Conservation (phyloP, 805 yeast species). For the Saturnispora ahearnii region DNA sequence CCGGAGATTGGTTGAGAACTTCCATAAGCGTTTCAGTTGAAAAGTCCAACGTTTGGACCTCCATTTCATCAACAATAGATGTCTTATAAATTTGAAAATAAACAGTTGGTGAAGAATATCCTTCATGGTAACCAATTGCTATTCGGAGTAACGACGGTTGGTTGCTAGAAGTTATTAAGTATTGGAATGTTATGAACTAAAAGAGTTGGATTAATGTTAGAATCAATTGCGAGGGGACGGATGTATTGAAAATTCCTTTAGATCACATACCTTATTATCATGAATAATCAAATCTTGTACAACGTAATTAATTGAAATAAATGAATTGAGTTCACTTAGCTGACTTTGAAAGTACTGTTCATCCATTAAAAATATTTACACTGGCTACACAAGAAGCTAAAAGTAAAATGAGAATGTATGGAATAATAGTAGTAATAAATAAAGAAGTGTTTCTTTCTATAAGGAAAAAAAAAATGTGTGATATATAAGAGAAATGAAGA, state of each 20-base stretch:
- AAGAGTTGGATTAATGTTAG: neutral
- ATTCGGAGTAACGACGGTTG: neutral
- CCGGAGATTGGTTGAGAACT: neutral
- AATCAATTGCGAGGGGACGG: neutral
- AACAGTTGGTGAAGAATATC: slow-evolving; percentile 7
- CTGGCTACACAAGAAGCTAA: neutral
- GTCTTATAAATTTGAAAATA: slow-evolving; percentile 6
- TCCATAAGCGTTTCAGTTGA: neutral
- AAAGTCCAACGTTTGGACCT: neutral
- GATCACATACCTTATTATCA: neutral
- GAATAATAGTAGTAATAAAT: neutral
- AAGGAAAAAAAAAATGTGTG: neutral
- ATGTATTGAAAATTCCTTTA: neutral
- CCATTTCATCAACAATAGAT: neutral
- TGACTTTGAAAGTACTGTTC: neutral
- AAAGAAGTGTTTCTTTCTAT: neutral
- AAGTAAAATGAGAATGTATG: neutral
- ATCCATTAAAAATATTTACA: neutral
- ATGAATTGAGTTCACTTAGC: neutral
- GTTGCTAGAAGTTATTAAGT: neutral
- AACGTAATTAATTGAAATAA: neutral
- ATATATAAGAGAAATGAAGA: slow-evolving; percentile 1
- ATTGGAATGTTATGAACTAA: neutral
- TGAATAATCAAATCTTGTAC: neutral
- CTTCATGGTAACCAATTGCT: slow-evolving; percentile 3